Base-by-base conservation (phyloP, 306 rosid genomes). In the Phaseolus lunatus region DNA sequence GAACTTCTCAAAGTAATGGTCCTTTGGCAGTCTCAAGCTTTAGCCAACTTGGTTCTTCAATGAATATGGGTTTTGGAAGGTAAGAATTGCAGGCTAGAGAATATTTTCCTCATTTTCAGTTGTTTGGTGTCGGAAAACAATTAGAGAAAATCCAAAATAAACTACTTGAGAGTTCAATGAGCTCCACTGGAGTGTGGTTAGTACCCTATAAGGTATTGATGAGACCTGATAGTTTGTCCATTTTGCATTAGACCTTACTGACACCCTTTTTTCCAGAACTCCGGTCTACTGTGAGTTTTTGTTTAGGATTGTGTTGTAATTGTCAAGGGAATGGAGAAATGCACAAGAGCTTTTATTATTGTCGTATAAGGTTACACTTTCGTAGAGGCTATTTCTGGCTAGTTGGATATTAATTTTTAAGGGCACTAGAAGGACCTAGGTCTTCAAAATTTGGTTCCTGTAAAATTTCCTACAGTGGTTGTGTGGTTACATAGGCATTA, bases 21-120 rank as follows among this genome's bases (percentile, higher is more conserved):
- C 92, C 93, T 80, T 81, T 90, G 45, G 84, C 91, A 24, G 89
- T 92, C 81, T 89, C 98, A 16, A 94, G 96, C 82, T 94, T 94
- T 83, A 88, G 92, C 76, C 96, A 94, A 83, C 77, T 90, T 31
- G 89, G 94, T 58, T 57, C 94, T 70, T 83, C 94, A 65, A 81
- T 83, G 65, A 94, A 83, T 73, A 7, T 13, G 49, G 90, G 88
- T 33, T 73, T 61, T 71, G 94, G 80, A 70, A 90, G 96, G 94
- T 79, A 88, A 22, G 45, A 56, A 19, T 56, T 18, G 24, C 57
- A 37, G 35, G 66, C 47, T 78, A 9, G 16, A 24, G 73, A 71
- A 2, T 19, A 35, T 72, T 65, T 45, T 72, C 52, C 39, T 7
- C 26, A 12, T 72, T 74, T 43, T 78, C 31, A 65, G 24, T 71